Evolutionary conservation across 192 early-diverging fungal genomes (phyloP), one percentile per base, ranked within the genome.

Genomic region (Umbelopsis isabellina): DNA sequence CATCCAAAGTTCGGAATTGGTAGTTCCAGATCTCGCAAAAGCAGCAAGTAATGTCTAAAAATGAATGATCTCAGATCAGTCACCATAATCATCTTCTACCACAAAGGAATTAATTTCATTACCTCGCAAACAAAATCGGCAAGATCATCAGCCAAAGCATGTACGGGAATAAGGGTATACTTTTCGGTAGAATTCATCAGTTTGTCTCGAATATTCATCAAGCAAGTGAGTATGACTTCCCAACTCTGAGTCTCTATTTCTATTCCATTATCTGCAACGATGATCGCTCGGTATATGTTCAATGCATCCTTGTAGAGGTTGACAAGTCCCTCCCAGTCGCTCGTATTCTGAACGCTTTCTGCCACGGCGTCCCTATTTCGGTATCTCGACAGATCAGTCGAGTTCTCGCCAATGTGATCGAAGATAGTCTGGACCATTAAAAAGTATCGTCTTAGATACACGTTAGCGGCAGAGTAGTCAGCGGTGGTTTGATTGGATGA

Each of bases 261-360:
- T 21, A 89, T 84, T 10, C 80, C 82, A 20, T 83, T 69, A 12
- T 76, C 73, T 0, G 84, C 76, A 4, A 92, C 50, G 0, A 72
- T 70, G 22, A 90, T 82, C 2, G 87, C 82, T 46, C 92, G 82
- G 72, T 86, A 92, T 3, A 93, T 76, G 41, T 85, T 78, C 10
- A 94, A 66, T 8, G 88, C 84, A 72, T 95, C 91, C 48, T 86
- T 88, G 75, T 90, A 93, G 16, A 90, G 78, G 20, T 75, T 70
- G 10, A 76, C 79, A 27, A 85, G 55, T 0, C 83, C 78, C 23
- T 87, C 86, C 65, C 75, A 66, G 41, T 85, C 88, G 10, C 27
- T 49, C 2, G 74, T 33, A 23, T 50, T 35, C 18, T 76, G 65
- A n/a, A 65, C 41, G 3, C 21, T 2, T 1, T 61, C 69, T 6